These are phyloP conservation scores for Plasmodium cynomolgi DNA, from an alignment of 169 alveolate genomes.

Conservation along the genomic window DNA sequence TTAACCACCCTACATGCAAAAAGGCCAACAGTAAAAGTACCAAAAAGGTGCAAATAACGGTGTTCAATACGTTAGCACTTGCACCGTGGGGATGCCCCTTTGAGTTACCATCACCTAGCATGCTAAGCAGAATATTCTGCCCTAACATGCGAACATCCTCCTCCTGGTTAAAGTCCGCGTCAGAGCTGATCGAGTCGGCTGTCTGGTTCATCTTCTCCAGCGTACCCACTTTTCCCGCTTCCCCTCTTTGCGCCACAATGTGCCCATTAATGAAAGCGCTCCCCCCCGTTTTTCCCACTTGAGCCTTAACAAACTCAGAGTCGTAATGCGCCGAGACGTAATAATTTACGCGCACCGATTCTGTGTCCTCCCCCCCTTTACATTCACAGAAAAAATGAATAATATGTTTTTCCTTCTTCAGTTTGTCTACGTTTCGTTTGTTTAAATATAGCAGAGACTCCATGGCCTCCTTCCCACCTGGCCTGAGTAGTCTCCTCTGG, in stretches of 20 bases:
- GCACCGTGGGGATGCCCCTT: neutral
- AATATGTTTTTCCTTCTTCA: slow-evolving; percentile 9
- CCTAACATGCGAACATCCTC: neutral
- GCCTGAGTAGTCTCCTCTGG: neutral
- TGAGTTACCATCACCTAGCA: neutral
- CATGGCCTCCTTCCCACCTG: neutral
- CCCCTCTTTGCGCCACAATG: neutral
- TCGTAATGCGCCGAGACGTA: slow-evolving; percentile 22
- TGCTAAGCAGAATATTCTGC: neutral
- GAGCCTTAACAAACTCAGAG: neutral
- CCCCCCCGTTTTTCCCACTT: neutral
- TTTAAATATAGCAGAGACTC: slow-evolving; percentile 21
- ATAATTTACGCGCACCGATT: slow-evolving; percentile 21
- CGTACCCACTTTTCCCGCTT: neutral
- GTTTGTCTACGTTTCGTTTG: slow-evolving; percentile 7
- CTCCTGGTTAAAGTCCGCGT: neutral
- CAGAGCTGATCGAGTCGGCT: neutral
- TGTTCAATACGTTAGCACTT: neutral
- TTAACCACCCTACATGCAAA: neutral
- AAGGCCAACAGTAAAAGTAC: neutral
- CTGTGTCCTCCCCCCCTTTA: neutral
- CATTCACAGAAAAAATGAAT: slow-evolving; percentile 27
- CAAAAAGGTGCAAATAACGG: neutral
- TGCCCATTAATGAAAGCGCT: neutral
- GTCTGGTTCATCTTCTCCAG: neutral